phyloP scores from a whole-genome alignment of 73 alveolate species.

The Paramecium sonneborni region DNA sequence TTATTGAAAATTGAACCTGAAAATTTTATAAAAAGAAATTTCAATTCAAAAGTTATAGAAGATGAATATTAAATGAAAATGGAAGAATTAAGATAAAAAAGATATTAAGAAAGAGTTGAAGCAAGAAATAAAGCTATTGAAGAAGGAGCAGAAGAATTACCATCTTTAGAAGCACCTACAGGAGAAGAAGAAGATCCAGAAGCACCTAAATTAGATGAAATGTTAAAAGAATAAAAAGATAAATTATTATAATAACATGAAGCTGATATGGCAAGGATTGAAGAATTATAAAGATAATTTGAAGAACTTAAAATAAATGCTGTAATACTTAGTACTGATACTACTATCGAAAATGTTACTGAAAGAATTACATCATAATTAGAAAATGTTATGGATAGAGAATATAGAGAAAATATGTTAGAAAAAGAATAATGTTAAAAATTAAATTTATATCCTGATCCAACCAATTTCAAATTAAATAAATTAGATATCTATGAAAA shows the following conservation, averaged over 20 bases:
- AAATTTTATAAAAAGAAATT: conserved; percentile 86
- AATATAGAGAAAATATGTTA: conserved; percentile 19
- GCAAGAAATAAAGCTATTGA: conserved; percentile 73
- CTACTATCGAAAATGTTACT: conserved; percentile 45
- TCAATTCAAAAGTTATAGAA: conserved; percentile 85
- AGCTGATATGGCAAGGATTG: conserved; percentile 69
- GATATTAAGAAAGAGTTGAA: conserved; percentile 79
- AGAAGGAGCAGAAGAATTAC: conserved; percentile 71
- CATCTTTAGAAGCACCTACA: conserved; percentile 59
- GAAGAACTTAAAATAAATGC: conserved; percentile 59
- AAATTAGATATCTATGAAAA: conserved; percentile 70
- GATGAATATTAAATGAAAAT: conserved; percentile 80
- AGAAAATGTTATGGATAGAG: conserved; percentile 36
- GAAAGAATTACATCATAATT: neutral
- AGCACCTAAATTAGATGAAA: conserved; percentile 74
- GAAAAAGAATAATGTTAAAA: neutral
- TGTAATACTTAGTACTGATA: neutral
- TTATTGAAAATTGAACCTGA: conserved; percentile 82
- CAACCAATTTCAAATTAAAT: neutral
- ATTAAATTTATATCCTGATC: conserved; percentile 43
- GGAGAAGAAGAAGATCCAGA: conserved; percentile 89
- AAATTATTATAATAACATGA: conserved; percentile 64
- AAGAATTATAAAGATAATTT: conserved; percentile 63
- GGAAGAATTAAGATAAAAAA: conserved; percentile 87
- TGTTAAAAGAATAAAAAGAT: conserved; percentile 74